Evolutionary conservation across 1,139 yeast genomes (phyloP).

Genomic region (Magnusiomyces paraingens): DNA sequence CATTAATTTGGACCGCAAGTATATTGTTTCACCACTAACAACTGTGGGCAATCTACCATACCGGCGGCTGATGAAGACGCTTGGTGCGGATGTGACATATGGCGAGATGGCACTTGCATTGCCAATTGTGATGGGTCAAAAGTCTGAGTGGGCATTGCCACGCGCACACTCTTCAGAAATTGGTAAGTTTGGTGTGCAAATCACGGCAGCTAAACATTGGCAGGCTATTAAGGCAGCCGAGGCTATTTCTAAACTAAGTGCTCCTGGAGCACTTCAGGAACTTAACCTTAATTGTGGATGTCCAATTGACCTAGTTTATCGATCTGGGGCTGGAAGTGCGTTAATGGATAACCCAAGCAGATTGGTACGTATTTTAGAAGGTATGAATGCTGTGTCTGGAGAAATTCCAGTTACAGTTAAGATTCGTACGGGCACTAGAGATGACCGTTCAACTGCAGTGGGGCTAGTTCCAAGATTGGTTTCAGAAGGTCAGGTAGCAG

Average conservation of each 20-base stretch:
- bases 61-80: slow-evolving; percentile 81
- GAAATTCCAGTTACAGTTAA: slow-evolving; percentile 90
- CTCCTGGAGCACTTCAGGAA: slow-evolving; percentile 56
- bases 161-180: slow-evolving; percentile 77
- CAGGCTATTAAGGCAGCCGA: slow-evolving; percentile 91
- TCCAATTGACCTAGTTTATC: slow-evolving; percentile 86
- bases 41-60: slow-evolving; percentile 96
- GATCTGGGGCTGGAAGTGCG: slow-evolving; percentile 96
- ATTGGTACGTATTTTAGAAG: slow-evolving; percentile 67
- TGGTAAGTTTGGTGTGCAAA: slow-evolving; percentile 90
- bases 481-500: slow-evolving; percentile 75
- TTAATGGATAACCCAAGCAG: slow-evolving; percentile 84
- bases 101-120: slow-evolving; percentile 90
- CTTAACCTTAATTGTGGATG: slow-evolving; percentile 93
- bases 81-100: slow-evolving; percentile 92
- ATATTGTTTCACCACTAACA: slow-evolving; percentile 90
- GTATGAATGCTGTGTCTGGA: slow-evolving; percentile 84
- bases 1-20: slow-evolving; percentile 61
- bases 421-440: slow-evolving; percentile 85
- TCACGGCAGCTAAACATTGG: slow-evolving; percentile 90
- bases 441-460: slow-evolving; percentile 80
- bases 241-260: slow-evolving; percentile 50
- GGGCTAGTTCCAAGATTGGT: slow-evolving; percentile 63
- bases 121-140: slow-evolving; percentile 82
- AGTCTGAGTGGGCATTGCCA: slow-evolving; percentile 96